Base-by-base conservation (phyloP, 2,329 filamentous ascomycete genomes). In the Hymenoscyphus albidus region DNA sequence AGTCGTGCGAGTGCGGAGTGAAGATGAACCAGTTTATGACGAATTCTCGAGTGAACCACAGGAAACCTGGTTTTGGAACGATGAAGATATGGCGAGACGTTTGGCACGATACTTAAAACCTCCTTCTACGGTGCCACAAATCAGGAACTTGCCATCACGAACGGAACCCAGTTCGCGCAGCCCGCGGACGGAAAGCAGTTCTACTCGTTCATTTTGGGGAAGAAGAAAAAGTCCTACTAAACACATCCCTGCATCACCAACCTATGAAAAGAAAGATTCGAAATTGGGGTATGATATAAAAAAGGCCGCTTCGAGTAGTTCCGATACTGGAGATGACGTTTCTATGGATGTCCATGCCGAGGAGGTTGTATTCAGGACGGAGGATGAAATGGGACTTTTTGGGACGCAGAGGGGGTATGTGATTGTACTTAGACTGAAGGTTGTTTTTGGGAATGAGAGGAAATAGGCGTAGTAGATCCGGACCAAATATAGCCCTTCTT, bases 361-460 rank as follows among this genome's bases (percentile, higher is more conserved):
- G 59, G 83, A 85, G 59, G 79, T 80, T 2, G 81, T 85, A 2
- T 85, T 88, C 74, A 83, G 86, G 64, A 91, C 88, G 74, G 77
- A 96, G 67, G 88, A 86, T 72, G 90, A 89, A 0, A 79, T 91
- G 54, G 91, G 88, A 5, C 86, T 96, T 35, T 71, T 69, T 57
- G 71, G 69, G 5, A 72, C 69, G 0, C 65, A 73, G 48, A 70
- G 63, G 9, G 73, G 72, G 0, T 74, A 66, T 64, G 69, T 64
- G 16, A 70, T 75, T 61, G 68, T 75, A 7, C 38, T 74, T 22
- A 64, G 63, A 44, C 61, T 74, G 44, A 64, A 44, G 27, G 60
- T 72, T 38, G 44, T 51, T 51, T 51, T 51, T 51, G 44, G 44
- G 12, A 51, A 18, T 9, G 44, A 51, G 18, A 51, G 2, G n/a